Evolutionary conservation across 257 asterid genomes (phyloP), one percentile per base, ranked within the genome.

Genomic region (Ehretia macrophylla): DNA sequence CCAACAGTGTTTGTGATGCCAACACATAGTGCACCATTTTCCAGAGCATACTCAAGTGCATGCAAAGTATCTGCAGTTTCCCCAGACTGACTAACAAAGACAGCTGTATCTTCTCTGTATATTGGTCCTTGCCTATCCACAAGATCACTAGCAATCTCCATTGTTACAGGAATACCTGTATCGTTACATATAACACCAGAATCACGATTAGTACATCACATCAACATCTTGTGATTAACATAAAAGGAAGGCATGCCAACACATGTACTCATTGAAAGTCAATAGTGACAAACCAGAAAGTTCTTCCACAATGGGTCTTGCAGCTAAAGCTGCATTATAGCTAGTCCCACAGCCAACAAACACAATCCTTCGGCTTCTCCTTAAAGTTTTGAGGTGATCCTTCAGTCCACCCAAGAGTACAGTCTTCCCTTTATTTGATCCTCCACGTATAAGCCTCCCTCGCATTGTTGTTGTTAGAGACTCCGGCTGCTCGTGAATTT

Each of bases 81-180:
- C 58, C 99, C 99, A 0, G 99, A 92, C 72, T 88, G 99, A 76
- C 99, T 92, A 71, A 92, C 97, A 67, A 84, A 88, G 37, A 92
- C 90, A 58, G 94, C 79, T 39, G 99, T 88, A 73, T 92, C 99
- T 79, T 92, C 99, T 68, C 99, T 77, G 75, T 86, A 92, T 59
- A 92, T 84, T 5, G 96, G 99, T 59, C 97, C 99, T 77, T 92
- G 99, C 72, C 97, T 84, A 71, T 92, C 99, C 69, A 92, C 77
- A 55, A 88, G 80, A 79, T 92, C 99, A 79, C 99, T 92, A 64
- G 99, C 99, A 73, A 88, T 82, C 79, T 92, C 99, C 99, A 92
- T 79, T 20, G 95, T 84, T 40, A 92, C 97, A 61, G 97, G 94
- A 66, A 92, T 85, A 65, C 97, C 99, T 92, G 74, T 44, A 59